Conservation (phyloP, 805 yeast species). For the Danielia oregonensis region DNA sequence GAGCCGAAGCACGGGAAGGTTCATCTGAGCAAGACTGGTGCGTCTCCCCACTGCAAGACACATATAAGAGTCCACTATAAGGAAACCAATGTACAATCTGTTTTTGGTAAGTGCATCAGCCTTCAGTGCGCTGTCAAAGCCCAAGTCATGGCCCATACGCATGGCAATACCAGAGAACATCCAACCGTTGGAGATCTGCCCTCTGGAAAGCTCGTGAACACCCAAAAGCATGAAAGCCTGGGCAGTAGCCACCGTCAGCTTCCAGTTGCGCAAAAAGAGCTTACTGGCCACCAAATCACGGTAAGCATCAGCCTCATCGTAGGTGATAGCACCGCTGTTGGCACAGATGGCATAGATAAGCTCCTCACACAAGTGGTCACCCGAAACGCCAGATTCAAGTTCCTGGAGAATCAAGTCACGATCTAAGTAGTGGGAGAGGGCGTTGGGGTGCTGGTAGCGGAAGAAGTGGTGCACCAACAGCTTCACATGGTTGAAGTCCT, state of each 20-base stretch:
- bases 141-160: conserved; percentile 14
- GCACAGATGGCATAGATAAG: conserved; percentile 15
- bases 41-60: conserved; percentile 14
- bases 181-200: conserved; percentile 16
- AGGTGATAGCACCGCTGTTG: conserved; percentile 7
- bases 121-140: conserved; percentile 11
- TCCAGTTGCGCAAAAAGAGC: conserved; percentile 6
- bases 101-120: conserved; percentile 1
- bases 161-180: conserved; percentile 13
- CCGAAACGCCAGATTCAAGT: conserved; percentile 8
- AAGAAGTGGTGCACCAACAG: conserved; percentile 11
- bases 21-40: conserved; percentile 5
- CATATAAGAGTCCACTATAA: conserved; percentile 13
- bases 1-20: conserved; percentile 12
- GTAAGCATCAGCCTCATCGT: conserved; percentile 14
- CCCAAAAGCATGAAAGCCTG: conserved; percentile 14
- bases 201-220: conserved; percentile 13
- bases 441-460: conserved; percentile 5
- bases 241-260: conserved; percentile 12
- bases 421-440: conserved; percentile 10
- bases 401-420: conserved; percentile 7
- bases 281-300: conserved; percentile 6
- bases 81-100: conserved; percentile 12
- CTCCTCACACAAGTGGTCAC: conserved; percentile 7
- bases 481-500: conserved; percentile 11